Evolutionary conservation across 192 early-diverging fungal species (phyloP).

Genomic region (Entomortierella lignicola): DNA sequence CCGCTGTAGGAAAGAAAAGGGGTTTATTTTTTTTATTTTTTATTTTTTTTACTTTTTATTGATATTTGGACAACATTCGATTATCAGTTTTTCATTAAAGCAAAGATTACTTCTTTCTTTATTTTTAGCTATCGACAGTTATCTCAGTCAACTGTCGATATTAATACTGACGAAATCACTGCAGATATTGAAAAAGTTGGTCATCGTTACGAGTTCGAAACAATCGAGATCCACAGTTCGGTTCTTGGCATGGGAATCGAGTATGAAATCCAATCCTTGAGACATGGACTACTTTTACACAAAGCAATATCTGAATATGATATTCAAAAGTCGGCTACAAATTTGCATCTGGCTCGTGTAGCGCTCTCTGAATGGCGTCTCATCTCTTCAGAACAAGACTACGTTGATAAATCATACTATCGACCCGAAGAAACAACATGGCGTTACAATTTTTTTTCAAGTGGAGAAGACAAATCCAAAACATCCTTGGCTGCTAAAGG

Average conservation of each 20-base stretch:
- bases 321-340: slow-evolving; percentile 58
- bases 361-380: slow-evolving; percentile 58
- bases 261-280: slow-evolving; percentile 52
- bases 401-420: slow-evolving; percentile 45
- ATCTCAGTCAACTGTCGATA: slow-evolving; percentile 46
- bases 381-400: slow-evolving; percentile 56
- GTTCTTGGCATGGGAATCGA: slow-evolving; percentile 57
- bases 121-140: slow-evolving; percentile 50
- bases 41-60: slow-evolving; percentile 1
- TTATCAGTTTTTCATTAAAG: too few species aligned
- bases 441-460: slow-evolving; percentile 23
- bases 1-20: too few species aligned
- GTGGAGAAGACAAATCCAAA: slow-evolving; percentile 8
- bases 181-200: slow-evolving; percentile 33
- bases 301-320: slow-evolving; percentile 57
- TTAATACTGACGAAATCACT: slow-evolving; percentile 27
- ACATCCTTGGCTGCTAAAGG: slow-evolving; percentile 16
- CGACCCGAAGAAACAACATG: slow-evolving; percentile 39
- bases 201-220: slow-evolving; percentile 3
- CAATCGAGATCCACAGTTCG: slow-evolving; percentile 11
- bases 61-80: too few species aligned
- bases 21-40: slow-evolving; percentile 5
- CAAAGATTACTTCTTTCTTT: not conserved
- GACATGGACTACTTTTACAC: slow-evolving; percentile 40
- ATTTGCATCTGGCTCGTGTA: slow-evolving; percentile 44